These are phyloP conservation scores for Microcyclosporella mali DNA, from an alignment of 2,329 filamentous ascomycete species.

Conservation along the genomic window DNA sequence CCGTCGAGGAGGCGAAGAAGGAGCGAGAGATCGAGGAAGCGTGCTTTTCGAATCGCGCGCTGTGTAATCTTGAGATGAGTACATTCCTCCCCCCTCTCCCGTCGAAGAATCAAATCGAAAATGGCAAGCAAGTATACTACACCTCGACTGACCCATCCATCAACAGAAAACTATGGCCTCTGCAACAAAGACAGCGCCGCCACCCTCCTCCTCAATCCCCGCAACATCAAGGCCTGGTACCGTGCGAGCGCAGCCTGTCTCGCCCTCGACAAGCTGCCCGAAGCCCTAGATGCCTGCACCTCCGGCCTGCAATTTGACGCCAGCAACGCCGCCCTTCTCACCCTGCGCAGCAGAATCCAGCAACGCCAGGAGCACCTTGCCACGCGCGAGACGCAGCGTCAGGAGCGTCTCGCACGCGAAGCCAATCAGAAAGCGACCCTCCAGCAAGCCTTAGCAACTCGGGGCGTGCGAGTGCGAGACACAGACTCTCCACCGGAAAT, in stretches of 20 bases:
- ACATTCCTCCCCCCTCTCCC: conserved; percentile 25
- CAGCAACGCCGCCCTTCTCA: conserved; percentile 59
- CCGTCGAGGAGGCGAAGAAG: conserved; percentile 48
- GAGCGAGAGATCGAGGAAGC: conserved; percentile 65
- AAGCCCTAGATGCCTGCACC: conserved; percentile 73
- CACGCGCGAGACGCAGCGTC: conserved; percentile 51
- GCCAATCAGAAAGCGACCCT: conserved; percentile 53
- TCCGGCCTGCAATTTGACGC: conserved; percentile 68
- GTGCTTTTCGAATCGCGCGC: conserved; percentile 78
- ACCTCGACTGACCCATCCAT: conserved; percentile 17
- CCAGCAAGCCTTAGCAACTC: conserved; percentile 51
- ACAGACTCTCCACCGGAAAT: conserved; percentile 74
- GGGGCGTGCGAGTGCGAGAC: conserved; percentile 62
- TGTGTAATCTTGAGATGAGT: conserved; percentile 81
- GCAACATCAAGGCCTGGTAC: conserved; percentile 86
- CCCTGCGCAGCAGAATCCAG: conserved; percentile 58
- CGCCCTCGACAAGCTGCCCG: conserved; percentile 67
- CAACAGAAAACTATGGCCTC: conserved; percentile 71
- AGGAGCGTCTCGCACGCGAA: conserved; percentile 49
- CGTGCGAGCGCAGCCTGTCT: conserved; percentile 73
- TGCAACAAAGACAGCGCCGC: conserved; percentile 79
- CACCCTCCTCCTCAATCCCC: conserved; percentile 69
- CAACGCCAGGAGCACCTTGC: conserved; percentile 52
- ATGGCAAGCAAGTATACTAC: too few species aligned
- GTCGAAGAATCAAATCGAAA: too few species aligned